These are phyloP conservation scores for Ascochyta koolunga DNA, from an alignment of 2,329 filamentous ascomycete species.

Conservation along the genomic window DNA sequence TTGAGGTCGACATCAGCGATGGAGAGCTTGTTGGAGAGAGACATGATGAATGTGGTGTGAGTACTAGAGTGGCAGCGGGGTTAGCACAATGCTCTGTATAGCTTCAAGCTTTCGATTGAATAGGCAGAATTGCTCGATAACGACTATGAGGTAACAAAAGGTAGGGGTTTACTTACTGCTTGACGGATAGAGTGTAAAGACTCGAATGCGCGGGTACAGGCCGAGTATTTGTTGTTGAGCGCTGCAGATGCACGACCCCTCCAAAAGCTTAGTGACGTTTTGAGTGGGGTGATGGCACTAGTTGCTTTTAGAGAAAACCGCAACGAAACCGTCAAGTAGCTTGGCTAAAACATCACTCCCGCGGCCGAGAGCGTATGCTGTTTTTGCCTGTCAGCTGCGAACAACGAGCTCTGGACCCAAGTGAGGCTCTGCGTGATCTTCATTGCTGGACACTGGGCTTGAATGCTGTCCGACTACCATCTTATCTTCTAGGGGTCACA, in stretches of 20 bases:
- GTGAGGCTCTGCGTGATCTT: constrained; percentile 8
- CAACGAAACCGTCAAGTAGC: constrained; percentile 17
- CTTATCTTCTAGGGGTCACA: too few relatives aligned
- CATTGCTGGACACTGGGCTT: not conserved
- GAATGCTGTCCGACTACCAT: not conserved
- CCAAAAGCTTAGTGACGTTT: constrained; percentile 14
- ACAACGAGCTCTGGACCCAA: constrained; percentile 4
- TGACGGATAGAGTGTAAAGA: constrained; percentile 8
- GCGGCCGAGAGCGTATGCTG: constrained; percentile 14
- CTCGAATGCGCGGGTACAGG: constrained; percentile 17
- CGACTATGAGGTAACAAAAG: not conserved
- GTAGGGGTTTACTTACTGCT: constrained; percentile 3
- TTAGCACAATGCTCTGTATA: constrained; percentile 19
- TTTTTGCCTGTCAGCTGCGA: constrained; percentile 8
- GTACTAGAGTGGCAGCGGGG: constrained; percentile 23
- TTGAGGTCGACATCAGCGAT: constrained; percentile 97
- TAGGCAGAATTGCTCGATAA: not conserved
- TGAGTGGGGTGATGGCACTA: constrained; percentile 10
- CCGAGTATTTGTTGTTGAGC: constrained; percentile 25
- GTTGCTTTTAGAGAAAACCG: constrained; percentile 8
- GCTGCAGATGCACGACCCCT: constrained; percentile 15
- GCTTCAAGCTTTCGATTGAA: constrained; percentile 1
- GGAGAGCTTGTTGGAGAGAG: constrained; percentile 96
- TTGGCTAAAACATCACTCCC: constrained; percentile 20
- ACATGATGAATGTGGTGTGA: constrained; percentile 65